Base-by-base conservation (phyloP, 192 early-diverging fungal genomes). In the Physocladia obscura region DNA sequence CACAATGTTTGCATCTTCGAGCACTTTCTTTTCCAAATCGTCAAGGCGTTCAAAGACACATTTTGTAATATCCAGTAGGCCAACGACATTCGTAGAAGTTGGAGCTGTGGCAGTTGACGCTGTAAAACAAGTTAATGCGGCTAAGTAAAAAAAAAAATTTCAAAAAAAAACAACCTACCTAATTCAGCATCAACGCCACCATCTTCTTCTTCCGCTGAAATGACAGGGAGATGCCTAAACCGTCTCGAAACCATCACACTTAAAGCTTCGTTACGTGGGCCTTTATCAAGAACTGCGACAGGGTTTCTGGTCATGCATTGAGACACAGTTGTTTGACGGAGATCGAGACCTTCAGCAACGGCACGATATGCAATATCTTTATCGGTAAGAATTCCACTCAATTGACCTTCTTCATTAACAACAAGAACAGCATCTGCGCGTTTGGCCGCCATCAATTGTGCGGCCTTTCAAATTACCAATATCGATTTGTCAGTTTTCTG, bases 291-390 rank as follows among this genome's bases (percentile, higher is more conserved):
- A 22, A 98, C 96, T 55, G 91, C 93, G 71, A 94, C 88, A 17
- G 96, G 96, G 65, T 91, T 86, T 67, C 84, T 86, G 4, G 97
- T 99, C 87, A 97, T 97, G 39, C 95, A 94, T 22, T 93, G 83
- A 38, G 89, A 79, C 30, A 97, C 93, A 24, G 87, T 56, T 24
- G 84, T 86, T 2, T 59, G 67, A n/a, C 72, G 58, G 11, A 75
- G 50, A 57, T 82, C 76, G 52, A 81, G 54, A 17, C 78, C 82
- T 62, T 87, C 88, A 19, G 93, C 96, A 19, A 97, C 94, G 17
- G 98, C 95, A 31, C 96, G 82, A 78, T 93, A 98, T 31, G 95
- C 92, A 50, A 98, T 82, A 80, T 98, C 97, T 81, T 98, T 98
- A 57, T 94, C 97, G 0, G 97, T 99, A 71, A 99, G 91, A 65